Evolutionary conservation across 2,329 filamentous ascomycete genomes (phyloP).

Genomic region (Colletotrichum spinosum): DNA sequence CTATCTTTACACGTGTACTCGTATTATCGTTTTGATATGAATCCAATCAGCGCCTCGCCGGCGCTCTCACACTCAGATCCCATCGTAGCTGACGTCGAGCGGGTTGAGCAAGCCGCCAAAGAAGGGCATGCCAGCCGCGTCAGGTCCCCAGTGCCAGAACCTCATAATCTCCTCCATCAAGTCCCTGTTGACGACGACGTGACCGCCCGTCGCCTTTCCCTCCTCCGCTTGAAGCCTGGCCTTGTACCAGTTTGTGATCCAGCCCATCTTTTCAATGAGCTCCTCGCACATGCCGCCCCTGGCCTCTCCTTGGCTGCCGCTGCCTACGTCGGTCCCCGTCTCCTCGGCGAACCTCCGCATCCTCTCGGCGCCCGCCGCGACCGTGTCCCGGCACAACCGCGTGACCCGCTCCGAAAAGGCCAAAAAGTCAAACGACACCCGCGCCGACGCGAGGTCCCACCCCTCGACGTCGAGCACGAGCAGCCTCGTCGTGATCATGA

Average conservation of each 20-base stretch:
- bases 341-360: constrained; percentile 12
- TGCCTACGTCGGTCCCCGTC: background rate
- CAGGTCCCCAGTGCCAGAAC: constrained; percentile 22
- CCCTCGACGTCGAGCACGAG: constrained; percentile 37
- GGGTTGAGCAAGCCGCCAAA: constrained; percentile 22
- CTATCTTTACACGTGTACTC: no score
- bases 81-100: constrained; percentile 6
- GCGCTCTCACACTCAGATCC: constrained; percentile 7
- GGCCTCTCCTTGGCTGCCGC: background rate
- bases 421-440: constrained; percentile 34
- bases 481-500: constrained; percentile 33
- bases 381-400: constrained; percentile 1
- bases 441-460: constrained; percentile 34
- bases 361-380: background rate
- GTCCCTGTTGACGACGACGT: constrained; percentile 4
- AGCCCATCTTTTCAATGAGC: constrained; percentile 21
- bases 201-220: background rate
- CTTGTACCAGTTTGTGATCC: constrained; percentile 22
- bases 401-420: constrained; percentile 24
- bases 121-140: constrained; percentile 7
- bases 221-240: constrained; percentile 3
- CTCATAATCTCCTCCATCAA: constrained; percentile 23
- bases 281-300: constrained; percentile 18
- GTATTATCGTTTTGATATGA: no score
- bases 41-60: background rate